Conservation (phyloP, 139 green algal species). For the Picochlorum costavermella region DNA sequence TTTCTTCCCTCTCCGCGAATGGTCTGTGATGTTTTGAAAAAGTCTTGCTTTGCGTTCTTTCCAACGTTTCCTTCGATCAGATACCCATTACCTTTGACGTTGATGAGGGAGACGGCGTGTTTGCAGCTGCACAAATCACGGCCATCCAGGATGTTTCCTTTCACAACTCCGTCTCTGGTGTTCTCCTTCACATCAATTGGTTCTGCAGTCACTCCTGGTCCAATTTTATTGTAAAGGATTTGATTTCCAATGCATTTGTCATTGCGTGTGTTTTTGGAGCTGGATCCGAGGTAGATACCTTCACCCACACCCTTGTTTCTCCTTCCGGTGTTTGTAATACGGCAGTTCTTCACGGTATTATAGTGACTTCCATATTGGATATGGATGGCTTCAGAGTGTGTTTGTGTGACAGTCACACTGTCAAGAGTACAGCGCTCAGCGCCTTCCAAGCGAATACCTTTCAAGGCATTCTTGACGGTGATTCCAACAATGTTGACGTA, state of each 20-base stretch:
- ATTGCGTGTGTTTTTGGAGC: background rate
- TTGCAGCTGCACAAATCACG: conserved; percentile 5
- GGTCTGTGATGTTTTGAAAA: conserved; percentile 8
- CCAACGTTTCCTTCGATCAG: conserved; percentile 10
- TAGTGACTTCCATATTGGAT: conserved; percentile 3
- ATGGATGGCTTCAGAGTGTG: background rate
- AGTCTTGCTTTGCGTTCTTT: conserved; percentile 6
- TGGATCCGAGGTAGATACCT: conserved; percentile 10
- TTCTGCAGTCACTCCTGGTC: conserved; percentile 8
- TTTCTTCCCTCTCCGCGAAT: background rate
- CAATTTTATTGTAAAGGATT: conserved; percentile 14
- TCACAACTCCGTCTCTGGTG: background rate
- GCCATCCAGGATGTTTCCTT: conserved; percentile 7
- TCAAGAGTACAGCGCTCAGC: background rate
- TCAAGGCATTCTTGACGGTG: conserved; percentile 5
- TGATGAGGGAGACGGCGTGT: conserved; percentile 9
- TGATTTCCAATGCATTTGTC: background rate
- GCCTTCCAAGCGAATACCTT: conserved; percentile 6
- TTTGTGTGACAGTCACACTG: background rate
- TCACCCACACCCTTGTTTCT: conserved; percentile 3
- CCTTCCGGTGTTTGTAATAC: conserved; percentile 7
- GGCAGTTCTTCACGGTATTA: background rate
- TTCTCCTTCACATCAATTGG: conserved; percentile 8
- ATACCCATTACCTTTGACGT: conserved; percentile 11
- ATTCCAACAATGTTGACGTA: conserved; percentile 13